Evolutionary conservation across 768 basidiomycete genomes (phyloP), one percentile per base, ranked within the genome.

Genomic region (Agrocybe chaxingu): DNA sequence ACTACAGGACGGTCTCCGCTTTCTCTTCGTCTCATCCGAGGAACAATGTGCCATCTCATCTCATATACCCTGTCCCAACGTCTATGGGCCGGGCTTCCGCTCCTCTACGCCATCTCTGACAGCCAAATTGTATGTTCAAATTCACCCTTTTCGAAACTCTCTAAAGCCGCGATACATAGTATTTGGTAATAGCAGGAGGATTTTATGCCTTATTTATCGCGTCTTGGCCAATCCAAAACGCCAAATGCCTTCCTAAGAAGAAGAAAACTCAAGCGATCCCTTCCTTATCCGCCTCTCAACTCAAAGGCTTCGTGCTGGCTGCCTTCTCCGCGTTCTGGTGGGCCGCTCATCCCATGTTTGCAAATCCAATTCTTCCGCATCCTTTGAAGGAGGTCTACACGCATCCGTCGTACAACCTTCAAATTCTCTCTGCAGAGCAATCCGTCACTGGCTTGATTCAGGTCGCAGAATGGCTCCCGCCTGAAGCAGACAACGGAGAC

Each of bases 361-460:
- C 64, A 16, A 79, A 82, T 42, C 84, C 83, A 8, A 75, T 81
- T 12, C 75, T 87, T 32, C 76, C 75, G 1, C 77, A 79, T 61
- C 84, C 81, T 34, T 64, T 82, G 11, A 51, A 59, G 24, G 64
- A 71, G 49, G 72, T 80, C 3, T 84, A 79, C 59, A 70, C 65
- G 29, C 81, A 79, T 54, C 79, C 79, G 2, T 66, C 62, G 30
- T 75, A 74, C 51, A 79, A 81, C 2, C 68, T 89, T n/a, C 79
- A 75, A 33, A 79, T 92, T 19, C 78, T 87, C 43, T 89, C 80
- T 1, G 77, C 87, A 1, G 76, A 76, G 13, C 74, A 82, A 48
- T 88, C 88, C 13, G 66, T 78, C n/a, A 95, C 91, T 1, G 94
- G 94, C 1, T 71, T 86, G 10, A 81, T 98, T 32, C 79, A 87